Conservation (phyloP, 2,329 filamentous ascomycete genomes). For the Pestalotiopsis sp. region DNA sequence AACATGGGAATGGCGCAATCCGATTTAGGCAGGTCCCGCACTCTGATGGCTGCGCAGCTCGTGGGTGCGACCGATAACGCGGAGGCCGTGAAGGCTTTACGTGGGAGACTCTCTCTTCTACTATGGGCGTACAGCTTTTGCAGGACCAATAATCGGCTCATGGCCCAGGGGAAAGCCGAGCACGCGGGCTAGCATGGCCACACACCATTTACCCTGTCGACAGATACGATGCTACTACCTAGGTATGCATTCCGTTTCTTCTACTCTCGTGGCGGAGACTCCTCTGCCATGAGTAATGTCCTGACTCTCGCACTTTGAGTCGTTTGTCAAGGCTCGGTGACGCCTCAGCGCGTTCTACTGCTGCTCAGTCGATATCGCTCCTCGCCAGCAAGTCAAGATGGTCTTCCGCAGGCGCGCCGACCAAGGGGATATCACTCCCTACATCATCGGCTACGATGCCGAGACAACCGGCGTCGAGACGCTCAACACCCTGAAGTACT, state of each 20-base stretch:
- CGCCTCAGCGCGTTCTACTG: neutral
- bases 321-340: neutral
- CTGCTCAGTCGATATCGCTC: neutral
- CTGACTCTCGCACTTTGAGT: neutral
- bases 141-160: neutral
- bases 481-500: slow-evolving; percentile 35
- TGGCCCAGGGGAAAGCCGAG: neutral
- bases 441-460: slow-evolving; percentile 20
- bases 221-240: neutral
- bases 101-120: neutral
- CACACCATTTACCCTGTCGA: neutral
- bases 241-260: neutral
- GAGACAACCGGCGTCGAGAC: slow-evolving; percentile 22
- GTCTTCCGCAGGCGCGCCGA: slow-evolving; percentile 26
- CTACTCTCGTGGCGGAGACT: neutral
- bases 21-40: slow-evolving; percentile 26
- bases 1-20: slow-evolving; percentile 16
- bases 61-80: slow-evolving; percentile 8
- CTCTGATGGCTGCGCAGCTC: slow-evolving; percentile 19
- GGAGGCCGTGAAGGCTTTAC: neutral
- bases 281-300: neutral
- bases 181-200: neutral
- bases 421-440: slow-evolving; percentile 19
- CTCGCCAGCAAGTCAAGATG: slow-evolving; percentile 16
- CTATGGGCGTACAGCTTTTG: neutral